A percentile compares a stretch with the other conserved stretches of the same genome.
phyloP scores from a whole-genome alignment of 2,329 filamentous ascomycete species.

The Leptodontidium sp. region DNA sequence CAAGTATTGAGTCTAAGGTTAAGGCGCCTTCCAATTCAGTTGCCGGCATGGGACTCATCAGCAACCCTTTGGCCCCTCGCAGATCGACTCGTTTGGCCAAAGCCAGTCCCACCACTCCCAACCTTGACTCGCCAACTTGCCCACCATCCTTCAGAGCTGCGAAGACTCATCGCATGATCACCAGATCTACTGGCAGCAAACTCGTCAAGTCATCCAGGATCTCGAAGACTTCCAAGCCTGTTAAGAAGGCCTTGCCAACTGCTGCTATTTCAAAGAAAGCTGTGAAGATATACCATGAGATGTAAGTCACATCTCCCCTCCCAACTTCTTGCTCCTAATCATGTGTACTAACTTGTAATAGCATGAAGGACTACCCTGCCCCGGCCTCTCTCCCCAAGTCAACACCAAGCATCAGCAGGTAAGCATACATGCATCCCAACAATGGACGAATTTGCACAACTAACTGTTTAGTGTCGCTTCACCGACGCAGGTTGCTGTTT shows the following conservation, averaged over 20 bases:
- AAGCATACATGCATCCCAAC: not conserved
- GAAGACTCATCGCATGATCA: not conserved
- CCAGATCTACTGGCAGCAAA: not conserved
- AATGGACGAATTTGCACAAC: not conserved
- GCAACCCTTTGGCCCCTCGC: not conserved
- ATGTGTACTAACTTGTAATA: not conserved
- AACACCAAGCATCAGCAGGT: not conserved
- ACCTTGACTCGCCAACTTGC: not conserved
- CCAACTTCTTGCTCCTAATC: no score
- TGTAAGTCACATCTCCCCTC: not conserved
- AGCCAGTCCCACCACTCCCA: no score
- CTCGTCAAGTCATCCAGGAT: not conserved
- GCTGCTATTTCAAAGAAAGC: not conserved
- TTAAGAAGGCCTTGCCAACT: not conserved
- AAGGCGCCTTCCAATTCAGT: not conserved
- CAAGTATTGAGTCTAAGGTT: conserved; percentile 11
- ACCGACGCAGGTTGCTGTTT: no score
- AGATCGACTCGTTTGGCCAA: not conserved
- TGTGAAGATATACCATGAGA: not conserved
- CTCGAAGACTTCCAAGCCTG: not conserved
- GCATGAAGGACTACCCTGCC: not conserved
- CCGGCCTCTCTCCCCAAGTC: not conserved
- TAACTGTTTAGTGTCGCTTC: not conserved
- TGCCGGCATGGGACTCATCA: no score
- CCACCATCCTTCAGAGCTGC: not conserved